phyloP scores from a whole-genome alignment of 2,329 filamentous ascomycete species.

The Alternaria conjuncta region DNA sequence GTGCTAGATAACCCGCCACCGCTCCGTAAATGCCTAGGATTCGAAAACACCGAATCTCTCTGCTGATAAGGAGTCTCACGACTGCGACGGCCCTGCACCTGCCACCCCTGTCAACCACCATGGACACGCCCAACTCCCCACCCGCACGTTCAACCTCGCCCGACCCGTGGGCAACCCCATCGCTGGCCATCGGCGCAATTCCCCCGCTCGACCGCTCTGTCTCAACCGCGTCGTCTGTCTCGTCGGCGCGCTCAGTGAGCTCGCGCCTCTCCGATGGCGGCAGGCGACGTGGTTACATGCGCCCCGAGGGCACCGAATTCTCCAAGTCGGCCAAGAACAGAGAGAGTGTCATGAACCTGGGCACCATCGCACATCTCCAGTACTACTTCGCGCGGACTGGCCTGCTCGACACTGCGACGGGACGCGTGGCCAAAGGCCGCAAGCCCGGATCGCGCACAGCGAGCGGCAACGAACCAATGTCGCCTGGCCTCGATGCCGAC shows the following conservation, averaged over 20 bases:
- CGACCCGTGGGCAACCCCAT: conserved; percentile 68
- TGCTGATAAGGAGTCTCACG: conserved; percentile 18
- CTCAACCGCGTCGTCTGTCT: conserved; percentile 63
- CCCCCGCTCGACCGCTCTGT: conserved; percentile 68
- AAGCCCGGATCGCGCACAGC: conserved; percentile 51
- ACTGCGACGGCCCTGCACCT: conserved; percentile 17
- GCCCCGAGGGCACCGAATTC: conserved; percentile 86
- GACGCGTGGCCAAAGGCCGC: conserved; percentile 76
- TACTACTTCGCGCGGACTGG: conserved; percentile 98
- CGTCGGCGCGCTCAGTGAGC: conserved; percentile 67
- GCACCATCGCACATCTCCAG: conserved; percentile 95
- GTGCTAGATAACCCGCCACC: conserved; percentile 8
- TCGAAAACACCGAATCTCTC: conserved; percentile 18
- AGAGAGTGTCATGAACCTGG: conserved; percentile 94
- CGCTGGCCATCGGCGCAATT: conserved; percentile 66
- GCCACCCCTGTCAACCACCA: conserved; percentile 25
- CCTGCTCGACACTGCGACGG: conserved; percentile 90
- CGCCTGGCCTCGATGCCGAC: conserved; percentile 38
- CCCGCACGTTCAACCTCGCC: conserved; percentile 60
- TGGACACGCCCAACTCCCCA: conserved; percentile 50
- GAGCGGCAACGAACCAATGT: conserved; percentile 38
- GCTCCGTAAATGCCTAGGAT: conserved; percentile 19
- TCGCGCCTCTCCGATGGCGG: conserved; percentile 56
- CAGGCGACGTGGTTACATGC: conserved; percentile 80
- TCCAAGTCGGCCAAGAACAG: conserved; percentile 86